phyloP scores from a whole-genome alignment of 2,329 filamentous ascomycete genomes.

The Cadophora sp. region DNA sequence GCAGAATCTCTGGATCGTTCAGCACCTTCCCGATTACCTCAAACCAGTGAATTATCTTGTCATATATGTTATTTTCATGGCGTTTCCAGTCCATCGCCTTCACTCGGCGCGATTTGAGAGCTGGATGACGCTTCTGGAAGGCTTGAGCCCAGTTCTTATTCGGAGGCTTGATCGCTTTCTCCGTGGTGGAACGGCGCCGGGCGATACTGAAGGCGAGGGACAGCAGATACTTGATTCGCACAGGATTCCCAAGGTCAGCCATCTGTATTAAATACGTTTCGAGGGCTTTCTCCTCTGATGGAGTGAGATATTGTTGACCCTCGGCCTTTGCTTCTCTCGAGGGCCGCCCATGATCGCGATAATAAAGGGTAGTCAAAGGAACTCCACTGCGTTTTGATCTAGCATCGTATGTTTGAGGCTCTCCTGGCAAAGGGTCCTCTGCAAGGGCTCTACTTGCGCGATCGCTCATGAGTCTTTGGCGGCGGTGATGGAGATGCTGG shows the following conservation, averaged over 20 bases:
- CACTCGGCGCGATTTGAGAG: constrained; percentile 30
- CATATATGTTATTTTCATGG: constrained; percentile 31
- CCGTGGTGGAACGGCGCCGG: constrained; percentile 23
- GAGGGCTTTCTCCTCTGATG: constrained; percentile 41
- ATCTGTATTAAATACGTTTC: constrained; percentile 24
- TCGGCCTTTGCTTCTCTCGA: constrained; percentile 42
- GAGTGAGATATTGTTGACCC: constrained; percentile 42
- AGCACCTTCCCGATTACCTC: constrained; percentile 41
- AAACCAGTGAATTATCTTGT: constrained; percentile 45
- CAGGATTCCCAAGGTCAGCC: constrained; percentile 25
- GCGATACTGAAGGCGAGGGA: constrained; percentile 28
- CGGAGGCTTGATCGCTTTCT: constrained; percentile 31
- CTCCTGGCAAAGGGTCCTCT: constrained; percentile 30
- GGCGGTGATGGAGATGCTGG: too few species aligned
- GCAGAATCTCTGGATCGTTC: constrained; percentile 25
- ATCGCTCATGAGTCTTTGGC: constrained; percentile 27
- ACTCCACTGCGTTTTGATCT: constrained; percentile 40
- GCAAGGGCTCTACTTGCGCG: constrained; percentile 32
- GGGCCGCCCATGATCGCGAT: constrained; percentile 33
- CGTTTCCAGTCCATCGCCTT: constrained; percentile 31
- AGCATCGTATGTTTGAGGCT: constrained; percentile 33
- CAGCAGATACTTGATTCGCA: constrained; percentile 30
- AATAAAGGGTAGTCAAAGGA: constrained; percentile 35
- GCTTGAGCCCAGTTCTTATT: constrained; percentile 32
- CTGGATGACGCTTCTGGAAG: constrained; percentile 35